Evolutionary conservation across 202 grass and related monocot species (phyloP).

Genomic region (Panicum virgatum): DNA sequence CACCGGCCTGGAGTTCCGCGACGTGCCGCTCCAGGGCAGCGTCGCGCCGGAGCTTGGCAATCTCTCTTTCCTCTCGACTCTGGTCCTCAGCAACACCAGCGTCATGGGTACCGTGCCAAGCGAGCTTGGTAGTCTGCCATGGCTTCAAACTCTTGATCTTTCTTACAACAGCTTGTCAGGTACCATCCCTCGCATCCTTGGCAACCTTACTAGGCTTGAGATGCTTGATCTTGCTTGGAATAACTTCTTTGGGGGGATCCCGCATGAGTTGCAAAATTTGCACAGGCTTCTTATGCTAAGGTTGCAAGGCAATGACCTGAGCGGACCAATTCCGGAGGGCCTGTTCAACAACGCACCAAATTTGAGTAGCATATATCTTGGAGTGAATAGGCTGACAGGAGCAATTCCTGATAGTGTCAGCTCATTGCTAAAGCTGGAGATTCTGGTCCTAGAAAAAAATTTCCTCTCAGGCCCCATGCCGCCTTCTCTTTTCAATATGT

Average conservation of each 20-base stretch:
- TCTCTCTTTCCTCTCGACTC: conserved; percentile 54
- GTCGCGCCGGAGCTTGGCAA: conserved; percentile 50
- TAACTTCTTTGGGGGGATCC: conserved; percentile 44
- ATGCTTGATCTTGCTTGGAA: conserved; percentile 36
- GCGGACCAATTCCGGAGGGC: conserved; percentile 26
- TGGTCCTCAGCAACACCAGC: conserved; percentile 44
- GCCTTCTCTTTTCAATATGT: conserved; percentile 39
- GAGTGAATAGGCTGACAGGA: conserved; percentile 45
- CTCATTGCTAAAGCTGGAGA: conserved; percentile 38
- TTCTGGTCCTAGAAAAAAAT: conserved; percentile 36
- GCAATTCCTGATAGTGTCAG: conserved; percentile 41
- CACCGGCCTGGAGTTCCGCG: conserved; percentile 10
- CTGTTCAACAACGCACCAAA: conserved; percentile 45
- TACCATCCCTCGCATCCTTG: conserved; percentile 43
- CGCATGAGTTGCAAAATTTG: conserved; percentile 32
- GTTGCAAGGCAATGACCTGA: conserved; percentile 27
- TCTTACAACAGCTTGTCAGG: conserved; percentile 47
- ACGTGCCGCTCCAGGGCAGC: conserved; percentile 39
- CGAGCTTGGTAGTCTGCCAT: conserved; percentile 35
- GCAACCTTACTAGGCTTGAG: conserved; percentile 42
- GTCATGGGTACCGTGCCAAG: conserved; percentile 39
- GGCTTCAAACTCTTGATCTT: conserved; percentile 32
- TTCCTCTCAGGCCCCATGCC: conserved; percentile 48
- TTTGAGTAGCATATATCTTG: conserved; percentile 28
- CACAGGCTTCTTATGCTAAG: background rate